Evolutionary conservation across 2,329 filamentous ascomycete species (phyloP).

Genomic region (Colletotrichum tanaceti): DNA sequence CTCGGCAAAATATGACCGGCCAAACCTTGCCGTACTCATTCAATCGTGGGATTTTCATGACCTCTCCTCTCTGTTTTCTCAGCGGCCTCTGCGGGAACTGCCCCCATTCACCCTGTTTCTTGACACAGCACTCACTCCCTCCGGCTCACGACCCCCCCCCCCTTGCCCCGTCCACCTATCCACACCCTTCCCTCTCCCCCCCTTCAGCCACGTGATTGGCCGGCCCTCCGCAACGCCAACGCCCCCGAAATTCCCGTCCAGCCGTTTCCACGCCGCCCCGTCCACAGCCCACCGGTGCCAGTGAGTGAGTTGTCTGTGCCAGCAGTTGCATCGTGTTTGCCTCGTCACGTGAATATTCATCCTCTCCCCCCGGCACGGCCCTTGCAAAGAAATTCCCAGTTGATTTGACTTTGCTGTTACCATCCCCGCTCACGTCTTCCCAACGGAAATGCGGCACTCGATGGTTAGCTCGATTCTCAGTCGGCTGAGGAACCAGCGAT

Average conservation of each 20-base stretch:
- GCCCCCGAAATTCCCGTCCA: not conserved
- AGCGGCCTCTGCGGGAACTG: too few relatives aligned
- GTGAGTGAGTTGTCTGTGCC: not conserved
- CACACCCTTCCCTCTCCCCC: not conserved
- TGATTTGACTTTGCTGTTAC: not conserved
- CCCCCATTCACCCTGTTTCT: too few relatives aligned
- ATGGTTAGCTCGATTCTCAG: too few relatives aligned
- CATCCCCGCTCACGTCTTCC: not conserved
- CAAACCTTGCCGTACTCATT: too few relatives aligned
- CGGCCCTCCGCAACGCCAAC: constrained; percentile 1
- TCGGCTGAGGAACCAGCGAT: too few relatives aligned
- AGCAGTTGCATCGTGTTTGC: not conserved
- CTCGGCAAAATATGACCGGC: too few relatives aligned
- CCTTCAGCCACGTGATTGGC: constrained; percentile 9
- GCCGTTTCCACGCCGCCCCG: not conserved
- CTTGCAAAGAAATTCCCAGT: not conserved
- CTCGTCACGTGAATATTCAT: not conserved
- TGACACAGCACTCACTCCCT: not conserved
- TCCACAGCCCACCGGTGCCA: not conserved
- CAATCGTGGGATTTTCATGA: too few relatives aligned
- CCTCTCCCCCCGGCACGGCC: not conserved
- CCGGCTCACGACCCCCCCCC: not conserved
- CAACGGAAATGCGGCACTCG: too few relatives aligned
- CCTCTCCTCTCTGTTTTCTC: too few relatives aligned
- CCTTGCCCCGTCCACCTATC: not conserved